Evolutionary conservation across 441 rosid species (phyloP), one percentile per base, ranked within the genome.

Genomic region (Erodium moschatum): DNA sequence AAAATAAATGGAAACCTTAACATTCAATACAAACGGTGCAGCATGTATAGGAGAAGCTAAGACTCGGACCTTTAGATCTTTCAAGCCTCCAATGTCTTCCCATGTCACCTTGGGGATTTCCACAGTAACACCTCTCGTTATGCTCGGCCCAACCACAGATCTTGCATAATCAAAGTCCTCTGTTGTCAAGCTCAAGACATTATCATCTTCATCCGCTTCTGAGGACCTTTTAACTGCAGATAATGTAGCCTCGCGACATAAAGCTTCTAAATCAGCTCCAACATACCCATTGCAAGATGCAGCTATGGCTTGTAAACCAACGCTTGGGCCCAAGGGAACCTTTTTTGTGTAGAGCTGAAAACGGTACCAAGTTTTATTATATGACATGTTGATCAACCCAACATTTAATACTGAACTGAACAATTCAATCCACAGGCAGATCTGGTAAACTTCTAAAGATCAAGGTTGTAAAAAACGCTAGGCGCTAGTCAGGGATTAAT

Each of bases 201-300:
- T 77, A 72, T 61, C 73, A 71, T 69, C 75, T 72, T 65, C 81
- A 73, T 69, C 73, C 18, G 67, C 75, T 71, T 80, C 82, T 2
- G 82, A 35, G n/a, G 80, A 82, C 76, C 90, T 77, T 81, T 72
- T 86, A 64, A 84, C 78, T 16, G 96, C 89, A 12, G 81, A 82
- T 67, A 77, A 35, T 65, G 87, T 63, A 11, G 98, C 95, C 76
- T 91, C 93, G n/a, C 88, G 88, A 38, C 96, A 91, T 79, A 93
- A 80, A 71, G 96, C 96, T 87, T 89, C 96, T 72, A 93, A 85
- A 87, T 91, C 97, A 79, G 97, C 95, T 67, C 98, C 97, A 70
- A 91, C 95, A 75, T 83, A 93, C 46, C 97, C 98, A 68, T 86
- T 91, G 83, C 92, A 89, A 58, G 86, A 85, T 60, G 85, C 77